Evolutionary conservation across 169 alveolate genomes (phyloP).

Genomic region (Plasmodium vinckei): DNA sequence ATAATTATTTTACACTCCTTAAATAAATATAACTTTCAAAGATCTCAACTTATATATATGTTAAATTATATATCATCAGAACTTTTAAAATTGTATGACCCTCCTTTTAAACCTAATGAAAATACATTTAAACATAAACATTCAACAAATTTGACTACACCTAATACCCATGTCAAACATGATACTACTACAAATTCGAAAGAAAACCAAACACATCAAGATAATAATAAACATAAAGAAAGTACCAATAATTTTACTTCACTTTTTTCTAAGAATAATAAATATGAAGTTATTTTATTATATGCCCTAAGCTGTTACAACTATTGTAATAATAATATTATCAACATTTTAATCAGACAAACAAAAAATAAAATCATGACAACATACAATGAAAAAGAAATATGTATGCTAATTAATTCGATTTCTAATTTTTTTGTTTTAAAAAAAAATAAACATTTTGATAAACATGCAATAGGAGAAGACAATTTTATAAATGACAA

Average conservation of each 20-base stretch:
- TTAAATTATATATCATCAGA: slow-evolving; percentile 15
- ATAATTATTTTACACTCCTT: slow-evolving; percentile 33
- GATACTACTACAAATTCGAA: not conserved
- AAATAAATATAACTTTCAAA: slow-evolving; percentile 12
- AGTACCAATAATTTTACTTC: not conserved
- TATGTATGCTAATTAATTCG: slow-evolving; percentile 28
- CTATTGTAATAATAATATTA: slow-evolving; percentile 33
- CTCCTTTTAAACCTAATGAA: too few species aligned
- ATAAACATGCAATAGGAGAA: slow-evolving; percentile 11
- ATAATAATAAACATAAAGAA: not conserved
- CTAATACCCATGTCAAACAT: too few species aligned
- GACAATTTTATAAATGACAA: slow-evolving; percentile 21
- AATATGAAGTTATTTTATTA: slow-evolving; percentile 25
- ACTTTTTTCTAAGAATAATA: slow-evolving; percentile 4
- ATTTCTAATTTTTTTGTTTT: slow-evolving; percentile 20
- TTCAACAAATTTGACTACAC: too few species aligned
- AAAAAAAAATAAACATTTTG: slow-evolving; percentile 22
- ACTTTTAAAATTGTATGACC: not conserved
- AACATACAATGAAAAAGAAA: slow-evolving; percentile 40
- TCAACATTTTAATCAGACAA: not conserved
- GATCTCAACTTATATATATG: slow-evolving; percentile 3
- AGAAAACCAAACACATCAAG: not conserved
- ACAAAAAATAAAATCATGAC: slow-evolving; percentile 8
- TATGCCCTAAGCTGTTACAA: slow-evolving; percentile 33
- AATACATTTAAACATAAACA: too few species aligned